These are phyloP conservation scores for Epichloe typhina DNA, from an alignment of 2,329 filamentous ascomycete species.

Conservation along the genomic window DNA sequence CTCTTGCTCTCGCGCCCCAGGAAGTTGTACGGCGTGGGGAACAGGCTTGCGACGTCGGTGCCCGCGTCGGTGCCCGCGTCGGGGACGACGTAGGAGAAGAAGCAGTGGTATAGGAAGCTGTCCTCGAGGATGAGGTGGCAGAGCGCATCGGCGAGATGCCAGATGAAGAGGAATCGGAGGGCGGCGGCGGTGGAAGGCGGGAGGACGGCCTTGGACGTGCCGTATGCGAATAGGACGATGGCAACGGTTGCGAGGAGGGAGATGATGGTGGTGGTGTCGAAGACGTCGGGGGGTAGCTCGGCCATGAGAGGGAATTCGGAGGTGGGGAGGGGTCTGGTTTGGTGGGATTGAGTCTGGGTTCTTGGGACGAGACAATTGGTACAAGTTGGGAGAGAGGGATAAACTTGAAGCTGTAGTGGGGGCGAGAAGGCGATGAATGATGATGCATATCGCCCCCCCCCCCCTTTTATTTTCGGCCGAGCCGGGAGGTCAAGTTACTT, in stretches of 20 bases:
- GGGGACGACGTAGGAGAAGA: constrained; percentile 47
- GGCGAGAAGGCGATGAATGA: too few species aligned
- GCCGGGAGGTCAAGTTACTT: too few species aligned
- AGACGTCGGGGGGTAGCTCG: constrained; percentile 37
- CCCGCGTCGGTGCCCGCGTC: constrained; percentile 4
- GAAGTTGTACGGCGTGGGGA: constrained; percentile 39
- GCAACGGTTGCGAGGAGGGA: constrained; percentile 43
- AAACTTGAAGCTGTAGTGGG: too few species aligned
- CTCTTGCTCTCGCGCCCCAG: constrained; percentile 31
- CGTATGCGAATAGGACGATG: constrained; percentile 37
- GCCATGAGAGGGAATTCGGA: not conserved
- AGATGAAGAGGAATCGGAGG: constrained; percentile 72
- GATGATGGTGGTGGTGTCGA: constrained; percentile 46
- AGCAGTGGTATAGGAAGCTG: constrained; percentile 85
- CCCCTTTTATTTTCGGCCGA: too few species aligned
- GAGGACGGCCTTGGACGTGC: constrained; percentile 32
- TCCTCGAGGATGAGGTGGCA: constrained; percentile 89
- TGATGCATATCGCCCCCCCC: too few species aligned
- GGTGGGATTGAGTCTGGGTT: too few species aligned
- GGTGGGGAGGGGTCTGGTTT: too few species aligned
- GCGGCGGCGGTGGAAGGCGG: constrained; percentile 38
- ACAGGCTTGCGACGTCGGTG: constrained; percentile 17
- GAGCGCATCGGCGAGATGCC: constrained; percentile 87
- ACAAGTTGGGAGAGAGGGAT: too few species aligned
- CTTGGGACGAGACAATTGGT: too few species aligned